phyloP scores from a whole-genome alignment of 2,329 filamentous ascomycete species.

The Hypoxylon sp. region DNA sequence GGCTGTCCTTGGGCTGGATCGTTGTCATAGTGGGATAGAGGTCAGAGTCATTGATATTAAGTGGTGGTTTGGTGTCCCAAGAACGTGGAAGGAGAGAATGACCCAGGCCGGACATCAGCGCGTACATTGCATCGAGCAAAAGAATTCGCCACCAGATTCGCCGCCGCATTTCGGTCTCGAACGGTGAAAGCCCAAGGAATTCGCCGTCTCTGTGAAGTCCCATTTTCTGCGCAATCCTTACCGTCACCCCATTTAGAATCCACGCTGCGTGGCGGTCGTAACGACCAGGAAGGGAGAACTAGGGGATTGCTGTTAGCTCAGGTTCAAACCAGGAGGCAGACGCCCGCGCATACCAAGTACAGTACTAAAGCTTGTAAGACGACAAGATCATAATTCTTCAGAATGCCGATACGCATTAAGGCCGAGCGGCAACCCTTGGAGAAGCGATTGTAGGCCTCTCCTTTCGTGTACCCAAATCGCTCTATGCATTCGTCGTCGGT shows the following conservation, averaged over 20 bases:
- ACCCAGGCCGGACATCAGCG: conserved; percentile 70
- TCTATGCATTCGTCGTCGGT: conserved; percentile 67
- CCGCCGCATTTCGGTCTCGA: conserved; percentile 77
- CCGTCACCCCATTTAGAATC: conserved; percentile 72
- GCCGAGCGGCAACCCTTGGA: conserved; percentile 66
- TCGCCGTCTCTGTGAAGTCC: conserved; percentile 75
- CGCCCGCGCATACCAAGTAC: conserved; percentile 63
- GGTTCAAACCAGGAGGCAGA: neutral
- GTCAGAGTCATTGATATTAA: conserved; percentile 72
- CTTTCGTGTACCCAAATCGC: conserved; percentile 65
- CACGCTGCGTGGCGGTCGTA: conserved; percentile 73
- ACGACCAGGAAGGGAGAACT: conserved; percentile 70
- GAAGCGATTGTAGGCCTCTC: conserved; percentile 66
- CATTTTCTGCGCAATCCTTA: conserved; percentile 77
- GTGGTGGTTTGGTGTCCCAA: conserved; percentile 70
- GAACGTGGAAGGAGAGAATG: conserved; percentile 66
- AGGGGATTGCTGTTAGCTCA: conserved; percentile 32
- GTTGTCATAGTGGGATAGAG: conserved; percentile 68
- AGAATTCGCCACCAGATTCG: conserved; percentile 77
- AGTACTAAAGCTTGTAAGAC: conserved; percentile 72
- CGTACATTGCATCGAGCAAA: conserved; percentile 70
- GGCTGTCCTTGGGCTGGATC: conserved; percentile 66
- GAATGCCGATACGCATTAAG: conserved; percentile 68
- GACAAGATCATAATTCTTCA: conserved; percentile 70
- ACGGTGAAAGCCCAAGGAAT: conserved; percentile 68